Percentiles rank a stretch among this genome's conserved stretches.
Conservation (phyloP, 2,329 filamentous ascomycete species). For the Ophiocordyceps camponoti-rufipedis region DNA sequence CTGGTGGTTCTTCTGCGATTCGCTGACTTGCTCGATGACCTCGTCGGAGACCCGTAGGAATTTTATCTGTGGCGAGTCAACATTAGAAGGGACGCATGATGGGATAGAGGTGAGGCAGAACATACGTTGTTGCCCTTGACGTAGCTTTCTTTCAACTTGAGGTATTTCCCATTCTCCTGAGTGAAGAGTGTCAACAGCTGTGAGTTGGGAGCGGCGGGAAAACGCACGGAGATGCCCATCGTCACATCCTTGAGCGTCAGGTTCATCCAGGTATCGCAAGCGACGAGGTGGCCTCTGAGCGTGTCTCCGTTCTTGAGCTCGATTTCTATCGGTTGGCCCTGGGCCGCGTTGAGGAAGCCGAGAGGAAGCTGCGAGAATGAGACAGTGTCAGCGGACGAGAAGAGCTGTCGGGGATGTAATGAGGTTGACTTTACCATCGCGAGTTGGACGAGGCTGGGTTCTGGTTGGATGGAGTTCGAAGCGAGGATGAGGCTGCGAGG, state of each 20-base stretch:
- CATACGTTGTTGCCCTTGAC: slow-evolving; percentile 92
- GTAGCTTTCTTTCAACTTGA: slow-evolving; percentile 82
- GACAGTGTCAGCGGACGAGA: slow-evolving; percentile 2
- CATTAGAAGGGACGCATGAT: background rate
- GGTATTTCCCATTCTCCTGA: slow-evolving; percentile 83
- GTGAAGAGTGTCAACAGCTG: background rate
- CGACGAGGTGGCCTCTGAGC: slow-evolving; percentile 85
- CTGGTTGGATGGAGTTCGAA: background rate
- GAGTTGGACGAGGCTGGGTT: too few relatives aligned
- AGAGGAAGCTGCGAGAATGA: slow-evolving; percentile 36
- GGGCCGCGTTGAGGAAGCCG: slow-evolving; percentile 82
- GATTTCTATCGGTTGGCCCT: slow-evolving; percentile 95
- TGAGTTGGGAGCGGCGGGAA: background rate
- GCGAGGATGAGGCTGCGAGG: too few relatives aligned
- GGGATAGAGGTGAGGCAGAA: slow-evolving; percentile 4
- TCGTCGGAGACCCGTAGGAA: slow-evolving; percentile 93
- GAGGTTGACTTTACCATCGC: background rate
- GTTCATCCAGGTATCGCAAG: slow-evolving; percentile 99
- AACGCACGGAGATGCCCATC: slow-evolving; percentile 64
- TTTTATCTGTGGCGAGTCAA: slow-evolving; percentile 56
- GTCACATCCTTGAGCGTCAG: slow-evolving; percentile 92
- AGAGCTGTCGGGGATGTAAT: background rate
- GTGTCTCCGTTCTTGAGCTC: slow-evolving; percentile 97
- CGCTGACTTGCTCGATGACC: slow-evolving; percentile 85
- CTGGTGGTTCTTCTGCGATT: slow-evolving; percentile 63